A percentile compares a stretch with the other conserved stretches of the same genome.
phyloP scores from a whole-genome alignment of 2,329 filamentous ascomycete genomes.

The Aureobasidium sp. region DNA sequence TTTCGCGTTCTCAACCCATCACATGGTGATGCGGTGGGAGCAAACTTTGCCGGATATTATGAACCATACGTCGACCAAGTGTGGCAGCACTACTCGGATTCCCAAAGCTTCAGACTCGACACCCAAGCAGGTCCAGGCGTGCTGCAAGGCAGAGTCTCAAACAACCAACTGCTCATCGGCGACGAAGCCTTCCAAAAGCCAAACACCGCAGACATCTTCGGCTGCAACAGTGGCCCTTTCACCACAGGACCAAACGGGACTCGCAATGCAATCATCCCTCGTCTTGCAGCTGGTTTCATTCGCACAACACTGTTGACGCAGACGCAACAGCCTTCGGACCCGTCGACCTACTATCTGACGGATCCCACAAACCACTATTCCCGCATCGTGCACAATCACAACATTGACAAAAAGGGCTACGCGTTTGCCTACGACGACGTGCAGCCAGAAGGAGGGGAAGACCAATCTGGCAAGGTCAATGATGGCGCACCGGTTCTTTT shows the following conservation, averaged over 20 bases:
- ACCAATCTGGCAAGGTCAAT: constrained; percentile 49
- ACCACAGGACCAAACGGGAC: constrained; percentile 37
- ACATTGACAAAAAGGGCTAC: constrained; percentile 50
- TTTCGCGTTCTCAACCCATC: constrained; percentile 42
- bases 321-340: constrained; percentile 33
- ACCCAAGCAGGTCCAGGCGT: constrained; percentile 56
- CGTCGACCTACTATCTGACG: constrained; percentile 29
- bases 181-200: constrained; percentile 50
- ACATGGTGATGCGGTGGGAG: constrained; percentile 41
- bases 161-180: constrained; percentile 39
- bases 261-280: constrained; percentile 60
- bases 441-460: constrained; percentile 49
- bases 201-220: constrained; percentile 57
- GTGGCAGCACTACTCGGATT: constrained; percentile 40
- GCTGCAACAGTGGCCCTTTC: constrained; percentile 60
- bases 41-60: constrained; percentile 49
- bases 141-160: constrained; percentile 44
- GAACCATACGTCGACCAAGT: constrained; percentile 47
- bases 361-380: constrained; percentile 48
- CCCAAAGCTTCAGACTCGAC: constrained; percentile 45
- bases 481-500: constrained; percentile 41
- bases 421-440: constrained; percentile 63
- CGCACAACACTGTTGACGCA: constrained; percentile 58
- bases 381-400: constrained; percentile 51
- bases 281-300: constrained; percentile 72